Evolutionary conservation across 1,284 basidiomycete species (phyloP), one percentile per base, ranked within the genome.

Genomic region (Cystobasidium slooffiae): DNA sequence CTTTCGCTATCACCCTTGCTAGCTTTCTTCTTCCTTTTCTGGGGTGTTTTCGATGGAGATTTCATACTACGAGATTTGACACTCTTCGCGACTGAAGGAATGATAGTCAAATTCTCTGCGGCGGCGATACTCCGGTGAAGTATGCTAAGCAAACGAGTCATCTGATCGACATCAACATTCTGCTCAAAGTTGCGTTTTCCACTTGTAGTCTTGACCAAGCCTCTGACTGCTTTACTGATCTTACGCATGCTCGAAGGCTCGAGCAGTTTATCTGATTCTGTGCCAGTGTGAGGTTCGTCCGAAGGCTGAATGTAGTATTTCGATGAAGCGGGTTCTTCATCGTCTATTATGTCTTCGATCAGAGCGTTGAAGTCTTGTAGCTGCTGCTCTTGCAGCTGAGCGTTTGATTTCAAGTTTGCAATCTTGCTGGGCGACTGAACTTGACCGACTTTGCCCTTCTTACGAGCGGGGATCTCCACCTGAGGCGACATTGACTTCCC

Each of bases 341-440:
- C 72, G 39, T 67, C 56, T 9, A 74, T n/a, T 58, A 74, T 74
- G 18, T 62, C 56, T 22, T 74, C 63, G 18, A 74, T 56, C 20
- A 61, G 58, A 41, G 67, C 56, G 6, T 22, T 51, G 44, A 74
- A 52, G 31, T 68, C 39, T 31, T 44, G 44, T 18, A 74, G 31
- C 14, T 52, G 52, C 20, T 49, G 41, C 55, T 70, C 55, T 12
- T 70, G 56, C n/a, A 59, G 7, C 31, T 70, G 55, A 14, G 43
- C 24, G 14, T 55, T 61, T 14, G 68, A 52, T 31, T 61, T 39
- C 24, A 46, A 14, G 14, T 44, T 46, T 9, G 47, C 3, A 24
- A 20, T 3, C 22, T 52, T 70, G 68, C 68, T 47, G 7, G 55
- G 58, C 8, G 53, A 65, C 39, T 51, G 58, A 16, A 7, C 12